Base-by-base conservation (phyloP, 2,329 filamentous ascomycete genomes). In the Thermothelomyces thermophilus region DNA sequence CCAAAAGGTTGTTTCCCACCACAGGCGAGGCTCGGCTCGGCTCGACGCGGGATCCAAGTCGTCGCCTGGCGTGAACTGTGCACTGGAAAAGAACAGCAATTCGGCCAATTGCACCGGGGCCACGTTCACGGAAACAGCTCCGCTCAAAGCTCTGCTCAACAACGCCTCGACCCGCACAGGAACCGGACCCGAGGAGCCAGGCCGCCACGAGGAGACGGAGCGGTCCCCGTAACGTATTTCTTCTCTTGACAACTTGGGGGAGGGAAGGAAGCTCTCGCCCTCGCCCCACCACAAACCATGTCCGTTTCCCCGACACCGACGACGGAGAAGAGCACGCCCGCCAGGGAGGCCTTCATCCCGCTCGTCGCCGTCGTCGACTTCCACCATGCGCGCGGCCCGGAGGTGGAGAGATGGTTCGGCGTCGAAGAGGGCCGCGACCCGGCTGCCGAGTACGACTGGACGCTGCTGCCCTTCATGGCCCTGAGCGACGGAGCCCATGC, bases 401-500 rank as follows among this genome's bases (percentile, higher is more conserved):
- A 98, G 71, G 86, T 97, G 50, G 90, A 97, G 72, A 80, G 77
- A 62, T 97, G 91, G 87, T 88, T 95, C 64, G 90, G 89, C 54
- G 80, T 70, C 24, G 68, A 83, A 17, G 83, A 90, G 59, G 86
- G 83, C 47, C 74, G 72, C 51, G 90, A 96, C 68, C 89, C 91
- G 10, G 86, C 86, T 3, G 74, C 70, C 40, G 86, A 90, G 52
- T 91, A 94, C 70, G 88, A 93, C 64, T 98, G 93, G 93, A 78
- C 83, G 24, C 69, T 96, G 59, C 75, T 98, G 54, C 59, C 93
- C 0, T 98, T 98, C 68, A 96, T 97, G 88, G 93, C 93, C 22
- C 71, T 98, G 63, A 93, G 88, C 51, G 93, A 98, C 66, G 93
- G 93, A 46, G 93, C 93, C 47, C 93, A 98, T 74, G 83, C 90